Conservation (phyloP, 441 rosid genomes). For the Oxalis stricta region DNA sequence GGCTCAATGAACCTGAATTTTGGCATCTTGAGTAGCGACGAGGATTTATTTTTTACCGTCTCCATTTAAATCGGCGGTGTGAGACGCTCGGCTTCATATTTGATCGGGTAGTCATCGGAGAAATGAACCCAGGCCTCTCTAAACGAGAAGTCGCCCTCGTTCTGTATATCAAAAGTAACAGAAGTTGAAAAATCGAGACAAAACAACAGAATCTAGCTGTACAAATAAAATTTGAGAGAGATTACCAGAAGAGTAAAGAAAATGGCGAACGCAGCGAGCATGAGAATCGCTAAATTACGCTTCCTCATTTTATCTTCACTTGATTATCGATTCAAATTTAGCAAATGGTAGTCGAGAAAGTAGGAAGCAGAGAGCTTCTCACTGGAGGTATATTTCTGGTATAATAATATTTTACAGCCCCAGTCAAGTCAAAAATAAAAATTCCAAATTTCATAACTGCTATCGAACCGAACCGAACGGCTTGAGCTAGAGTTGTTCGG, state of each 20-base stretch:
- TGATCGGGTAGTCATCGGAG: constrained; percentile 75
- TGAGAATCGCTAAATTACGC: constrained; percentile 90
- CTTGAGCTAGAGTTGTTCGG: too few species aligned
- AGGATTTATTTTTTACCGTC: constrained; percentile 85
- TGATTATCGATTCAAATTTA: constrained; percentile 10
- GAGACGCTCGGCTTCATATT: constrained; percentile 80
- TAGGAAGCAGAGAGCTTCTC: too few species aligned
- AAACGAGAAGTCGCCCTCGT: constrained; percentile 96
- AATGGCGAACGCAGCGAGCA: constrained; percentile 90
- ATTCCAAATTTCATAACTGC: too few species aligned
- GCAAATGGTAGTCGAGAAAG: too few species aligned
- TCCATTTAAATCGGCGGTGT: constrained; percentile 95
- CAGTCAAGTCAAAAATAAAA: too few species aligned
- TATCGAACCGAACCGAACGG: too few species aligned
- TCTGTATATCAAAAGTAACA: constrained; percentile 21
- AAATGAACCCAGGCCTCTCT: constrained; percentile 90
- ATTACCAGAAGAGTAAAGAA: constrained; percentile 93
- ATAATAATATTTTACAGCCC: too few species aligned
- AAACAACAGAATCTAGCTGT: too few species aligned
- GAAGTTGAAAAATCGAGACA: too few species aligned
- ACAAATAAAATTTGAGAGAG: too few species aligned
- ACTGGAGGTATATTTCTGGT: too few species aligned
- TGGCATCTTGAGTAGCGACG: constrained; percentile 84
- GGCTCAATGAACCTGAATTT: constrained; percentile 94
- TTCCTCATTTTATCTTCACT: constrained; percentile 56